These are phyloP conservation scores for Aureobasidium vineae DNA, from an alignment of 2,329 filamentous ascomycete genomes.

Conservation along the genomic window DNA sequence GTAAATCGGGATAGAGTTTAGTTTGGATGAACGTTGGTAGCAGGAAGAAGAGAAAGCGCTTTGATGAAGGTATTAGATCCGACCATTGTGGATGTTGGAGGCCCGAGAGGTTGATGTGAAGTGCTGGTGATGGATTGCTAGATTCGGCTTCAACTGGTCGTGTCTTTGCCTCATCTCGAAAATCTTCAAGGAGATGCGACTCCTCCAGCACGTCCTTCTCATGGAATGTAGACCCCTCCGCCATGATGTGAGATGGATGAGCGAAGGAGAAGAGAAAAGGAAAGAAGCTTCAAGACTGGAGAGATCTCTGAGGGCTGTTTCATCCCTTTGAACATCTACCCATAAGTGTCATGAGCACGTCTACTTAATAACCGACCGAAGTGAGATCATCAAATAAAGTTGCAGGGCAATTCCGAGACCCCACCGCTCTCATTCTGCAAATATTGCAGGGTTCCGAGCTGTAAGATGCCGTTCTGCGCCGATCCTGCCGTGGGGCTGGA, in stretches of 20 bases:
- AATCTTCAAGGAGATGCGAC: conserved; percentile 19
- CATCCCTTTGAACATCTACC: conserved; percentile 1
- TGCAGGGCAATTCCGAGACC: background rate
- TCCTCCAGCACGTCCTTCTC: conserved; percentile 16
- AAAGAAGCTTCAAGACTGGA: background rate
- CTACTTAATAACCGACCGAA: background rate
- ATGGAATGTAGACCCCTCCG: conserved; percentile 12
- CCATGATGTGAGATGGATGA: background rate
- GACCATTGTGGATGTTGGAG: background rate
- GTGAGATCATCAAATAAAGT: background rate
- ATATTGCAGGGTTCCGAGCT: background rate
- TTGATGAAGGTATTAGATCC: background rate
- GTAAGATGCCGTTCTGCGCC: background rate
- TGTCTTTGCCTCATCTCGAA: conserved; percentile 4
- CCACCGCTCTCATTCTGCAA: background rate
- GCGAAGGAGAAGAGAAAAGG: background rate
- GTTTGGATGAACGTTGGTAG: conserved; percentile 20
- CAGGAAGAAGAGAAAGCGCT: conserved; percentile 20
- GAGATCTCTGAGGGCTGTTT: background rate
- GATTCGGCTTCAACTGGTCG: background rate
- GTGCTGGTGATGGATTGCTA: background rate
- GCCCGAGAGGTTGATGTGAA: conserved; percentile 16
- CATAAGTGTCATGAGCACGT: background rate
- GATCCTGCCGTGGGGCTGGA: background rate
- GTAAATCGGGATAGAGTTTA: conserved; percentile 1